Base-by-base conservation (phyloP, 306 rosid species). In the Senna tora region DNA sequence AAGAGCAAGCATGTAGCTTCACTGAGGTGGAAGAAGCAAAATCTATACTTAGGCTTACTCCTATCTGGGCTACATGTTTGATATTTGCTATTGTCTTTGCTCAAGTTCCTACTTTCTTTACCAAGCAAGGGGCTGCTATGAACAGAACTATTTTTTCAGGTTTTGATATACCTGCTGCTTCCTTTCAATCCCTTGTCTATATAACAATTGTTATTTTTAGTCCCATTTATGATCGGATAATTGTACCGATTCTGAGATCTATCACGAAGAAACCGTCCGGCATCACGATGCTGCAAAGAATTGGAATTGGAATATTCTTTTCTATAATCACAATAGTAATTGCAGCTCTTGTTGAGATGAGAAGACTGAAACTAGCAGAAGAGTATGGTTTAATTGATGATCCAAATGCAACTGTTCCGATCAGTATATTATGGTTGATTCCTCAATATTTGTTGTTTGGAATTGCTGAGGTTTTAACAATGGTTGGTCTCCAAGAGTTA, bases 241-340 rank as follows among this genome's bases (percentile, higher is more conserved):
- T 57, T 1, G 12, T 57, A 16, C 63, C 63, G 6, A 6, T 57
- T 0, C 7, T 19, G 4, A 33, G 17, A 33, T 15, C 22, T 1
- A 58, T 58, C 43, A 58, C 43, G 39, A 36, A 36, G 39, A 36
- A 36, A 7, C 39, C 39, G 5, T 36, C 39, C 6, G 5, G 39
- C 2, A 36, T 36, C 39, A 36, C 39, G 5, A 36, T 36, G 39
- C 39, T 36, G 6, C 39, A 36, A 36, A 36, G 39, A 36, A 1
- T 36, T 7, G 39, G 39, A n/a, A 83, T 87, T 69, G 11, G 77
- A 12, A 50, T 87, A 58, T 77, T 63, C 21, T 84, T 45, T 6
- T 85, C 32, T 65, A 79, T 34, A n/a, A 75, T 66, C 90, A 82
- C 11, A 59, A 85, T 21, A 85, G 87, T 71, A 90, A 87, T 50